Base-by-base conservation (phyloP, 192 early-diverging fungal genomes). In the Kappamyces sp. region DNA sequence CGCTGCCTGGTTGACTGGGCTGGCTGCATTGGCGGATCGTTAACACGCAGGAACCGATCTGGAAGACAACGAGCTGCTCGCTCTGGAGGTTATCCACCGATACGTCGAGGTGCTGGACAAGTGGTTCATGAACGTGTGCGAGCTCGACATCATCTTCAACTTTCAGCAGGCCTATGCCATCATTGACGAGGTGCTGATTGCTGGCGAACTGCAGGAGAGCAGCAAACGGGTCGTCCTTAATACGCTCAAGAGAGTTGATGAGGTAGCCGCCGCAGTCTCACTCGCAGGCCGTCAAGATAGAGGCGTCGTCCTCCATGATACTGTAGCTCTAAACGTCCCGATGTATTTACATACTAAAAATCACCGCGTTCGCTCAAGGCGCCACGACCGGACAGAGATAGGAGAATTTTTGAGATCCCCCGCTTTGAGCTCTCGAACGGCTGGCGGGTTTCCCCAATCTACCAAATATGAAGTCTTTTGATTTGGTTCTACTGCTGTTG, bases 131-230 rank as follows among this genome's bases (percentile, higher is more conserved):
- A 98, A 94, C 66, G 92, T 93, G 0, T 90, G 93, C 69, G 96
- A 98, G 61, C 76, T 98, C 49, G 96, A 98, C 70, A 82, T 98
- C 55, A 97, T 98, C 59, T 98, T 97, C 82, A 91, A 97, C 76
- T 99, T 95, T 74, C 91, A 99, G 64, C 77, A 79, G 66, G 77
- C 77, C 5, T 79, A 79, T 60, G 69, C 70, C 40, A 79, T 79
- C 42, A 70, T 79, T 55, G 93, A 93, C 65, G 91, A 93, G 63
- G 72, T 93, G 63, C 63, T 96, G 31, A 86, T 91, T 65, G 91
- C 92, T 3, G 87, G 92, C 12, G 96, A 99, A 73, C 69, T 97
- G 69, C 91, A 94, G 71, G 96, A 99, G 63, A 84, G 89, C 0
- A 93, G 92, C 62, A 97, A 96, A 70, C 68, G 77, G 13, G 62